A percentile compares a stretch with the other conserved stretches of the same genome.
phyloP scores from a whole-genome alignment of 2,329 filamentous ascomycete species.

The Neocucurbitaria cava region DNA sequence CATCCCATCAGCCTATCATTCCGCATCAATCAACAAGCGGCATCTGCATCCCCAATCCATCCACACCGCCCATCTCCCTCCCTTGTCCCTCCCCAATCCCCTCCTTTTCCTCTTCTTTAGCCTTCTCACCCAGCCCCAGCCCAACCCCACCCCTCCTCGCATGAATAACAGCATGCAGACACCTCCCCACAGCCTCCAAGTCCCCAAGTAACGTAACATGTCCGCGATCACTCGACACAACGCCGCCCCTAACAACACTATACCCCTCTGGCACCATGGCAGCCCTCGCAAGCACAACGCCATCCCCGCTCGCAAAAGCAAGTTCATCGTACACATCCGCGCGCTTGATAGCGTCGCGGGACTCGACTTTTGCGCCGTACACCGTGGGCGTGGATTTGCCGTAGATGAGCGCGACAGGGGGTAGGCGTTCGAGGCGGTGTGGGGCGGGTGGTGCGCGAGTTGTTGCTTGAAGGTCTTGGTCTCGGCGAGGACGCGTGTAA shows the following conservation, averaged over 20 bases:
- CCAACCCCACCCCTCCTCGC: slow-evolving; percentile 79
- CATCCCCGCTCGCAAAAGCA: slow-evolving; percentile 85
- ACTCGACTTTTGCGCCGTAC: slow-evolving; percentile 77
- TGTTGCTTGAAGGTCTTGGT: slow-evolving; percentile 79
- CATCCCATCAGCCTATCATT: too few species aligned
- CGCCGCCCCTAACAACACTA: slow-evolving; percentile 72
- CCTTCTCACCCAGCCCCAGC: slow-evolving; percentile 56
- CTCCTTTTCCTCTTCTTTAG: neutral
- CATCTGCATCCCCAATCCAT: neutral
- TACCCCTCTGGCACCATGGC: slow-evolving; percentile 88
- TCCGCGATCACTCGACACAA: slow-evolving; percentile 81
- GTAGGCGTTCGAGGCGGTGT: slow-evolving; percentile 73
- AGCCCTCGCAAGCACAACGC: slow-evolving; percentile 83
- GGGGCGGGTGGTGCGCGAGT: slow-evolving; percentile 66
- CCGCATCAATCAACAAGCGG: neutral
- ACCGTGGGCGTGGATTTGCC: slow-evolving; percentile 87
- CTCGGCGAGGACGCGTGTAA: slow-evolving; percentile 74
- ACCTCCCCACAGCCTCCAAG: slow-evolving; percentile 78
- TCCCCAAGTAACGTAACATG: slow-evolving; percentile 90
- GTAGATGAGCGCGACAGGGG: slow-evolving; percentile 86
- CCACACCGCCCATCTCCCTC: neutral
- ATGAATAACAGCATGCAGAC: slow-evolving; percentile 70
- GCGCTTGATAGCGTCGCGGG: slow-evolving; percentile 75
- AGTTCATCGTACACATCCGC: slow-evolving; percentile 85
- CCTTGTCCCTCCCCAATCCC: neutral